These are phyloP conservation scores for Salix brachista DNA, from an alignment of 345 rosid genomes.

Conservation along the genomic window DNA sequence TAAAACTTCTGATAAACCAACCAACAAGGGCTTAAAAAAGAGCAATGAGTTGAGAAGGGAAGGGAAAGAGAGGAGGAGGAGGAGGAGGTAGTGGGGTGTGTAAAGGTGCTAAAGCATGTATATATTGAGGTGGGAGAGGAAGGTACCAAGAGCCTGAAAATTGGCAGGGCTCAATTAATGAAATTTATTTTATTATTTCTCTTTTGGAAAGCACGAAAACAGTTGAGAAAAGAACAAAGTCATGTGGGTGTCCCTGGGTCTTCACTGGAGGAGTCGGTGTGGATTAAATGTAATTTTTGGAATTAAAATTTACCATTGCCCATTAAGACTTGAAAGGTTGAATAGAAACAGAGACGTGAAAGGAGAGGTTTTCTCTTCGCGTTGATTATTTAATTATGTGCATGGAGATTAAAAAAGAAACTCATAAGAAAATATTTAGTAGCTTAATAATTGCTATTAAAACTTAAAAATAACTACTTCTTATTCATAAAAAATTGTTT, in stretches of 20 bases:
- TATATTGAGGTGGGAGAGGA: constrained; percentile 53
- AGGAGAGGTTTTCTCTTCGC: background rate
- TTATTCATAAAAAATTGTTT: no score
- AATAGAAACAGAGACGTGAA: background rate
- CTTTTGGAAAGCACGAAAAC: constrained; percentile 19
- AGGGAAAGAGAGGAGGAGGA: constrained; percentile 17
- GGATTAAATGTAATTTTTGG: constrained; percentile 45
- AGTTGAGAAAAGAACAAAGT: constrained; percentile 45
- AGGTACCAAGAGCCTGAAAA: constrained; percentile 38
- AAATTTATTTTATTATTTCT: constrained; percentile 7
- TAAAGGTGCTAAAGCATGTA: constrained; percentile 27
- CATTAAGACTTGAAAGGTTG: background rate
- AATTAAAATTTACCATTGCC: background rate
- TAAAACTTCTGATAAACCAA: constrained; percentile 40
- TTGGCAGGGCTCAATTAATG: constrained; percentile 43
- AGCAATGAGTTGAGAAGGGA: constrained; percentile 1
- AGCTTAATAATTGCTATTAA: no score
- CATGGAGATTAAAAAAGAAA: background rate
- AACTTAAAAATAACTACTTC: no score
- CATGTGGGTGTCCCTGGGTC: constrained; percentile 63
- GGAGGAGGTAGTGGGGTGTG: constrained; percentile 26
- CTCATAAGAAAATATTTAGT: no score
- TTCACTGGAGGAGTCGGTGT: constrained; percentile 57
- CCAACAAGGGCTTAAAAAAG: constrained; percentile 15
- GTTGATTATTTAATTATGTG: background rate